These are phyloP conservation scores for Mortierella sp. DNA, from an alignment of 371 early-diverging fungal genomes.

Conservation along the genomic window DNA sequence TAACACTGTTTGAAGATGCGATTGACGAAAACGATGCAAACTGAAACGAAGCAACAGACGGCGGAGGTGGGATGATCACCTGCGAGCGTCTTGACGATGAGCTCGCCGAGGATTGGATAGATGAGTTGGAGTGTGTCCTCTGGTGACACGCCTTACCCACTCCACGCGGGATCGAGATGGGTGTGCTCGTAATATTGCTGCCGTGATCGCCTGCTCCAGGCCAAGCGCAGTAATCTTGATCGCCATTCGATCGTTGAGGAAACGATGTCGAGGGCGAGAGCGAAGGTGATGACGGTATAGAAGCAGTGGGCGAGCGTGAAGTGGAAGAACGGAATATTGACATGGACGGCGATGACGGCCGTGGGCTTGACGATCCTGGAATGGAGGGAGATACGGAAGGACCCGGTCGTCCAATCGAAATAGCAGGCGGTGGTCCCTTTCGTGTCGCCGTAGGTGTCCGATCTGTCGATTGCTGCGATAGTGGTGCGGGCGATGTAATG, in stretches of 20 bases:
- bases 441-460: background rate
- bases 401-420: conserved; percentile 16
- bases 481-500: background rate
- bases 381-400: conserved; percentile 1
- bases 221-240: background rate
- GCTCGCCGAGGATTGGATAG: conserved; percentile 30
- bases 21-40: conserved; percentile 50
- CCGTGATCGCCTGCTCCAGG: background rate
- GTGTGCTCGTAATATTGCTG: conserved; percentile 21
- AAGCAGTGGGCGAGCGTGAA: conserved; percentile 8
- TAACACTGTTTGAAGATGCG: background rate
- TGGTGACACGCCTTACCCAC: conserved; percentile 23
- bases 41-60: conserved; percentile 24
- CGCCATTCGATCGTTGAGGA: background rate
- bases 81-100: conserved; percentile 33
- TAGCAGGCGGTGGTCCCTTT: background rate
- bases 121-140: conserved; percentile 39
- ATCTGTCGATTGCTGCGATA: background rate
- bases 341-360: conserved; percentile 12
- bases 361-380: background rate
- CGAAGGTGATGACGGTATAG: conserved; percentile 21
- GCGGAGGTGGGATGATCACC: conserved; percentile 48
- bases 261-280: conserved; percentile 4
- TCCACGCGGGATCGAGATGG: conserved; percentile 37
- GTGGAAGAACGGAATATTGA: background rate